A percentile compares a stretch with the other conserved stretches of the same genome.
phyloP scores from a whole-genome alignment of 169 alveolate genomes.

The Plasmodium reichenowi region DNA sequence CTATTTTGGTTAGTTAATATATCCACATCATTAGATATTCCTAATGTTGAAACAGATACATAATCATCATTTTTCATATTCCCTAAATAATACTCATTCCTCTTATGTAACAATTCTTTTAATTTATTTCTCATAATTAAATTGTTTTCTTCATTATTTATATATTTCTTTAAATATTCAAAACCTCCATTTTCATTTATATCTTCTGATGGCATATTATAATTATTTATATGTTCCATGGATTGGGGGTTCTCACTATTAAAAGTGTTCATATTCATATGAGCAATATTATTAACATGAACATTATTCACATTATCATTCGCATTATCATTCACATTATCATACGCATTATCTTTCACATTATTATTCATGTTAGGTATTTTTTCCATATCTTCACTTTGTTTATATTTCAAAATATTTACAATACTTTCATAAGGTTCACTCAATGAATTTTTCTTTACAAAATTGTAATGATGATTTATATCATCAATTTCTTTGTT shows the following conservation, averaged over 20 bases:
- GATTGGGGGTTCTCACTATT: no score
- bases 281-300: not conserved
- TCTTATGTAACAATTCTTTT: conserved; percentile 2
- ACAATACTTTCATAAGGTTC: not conserved
- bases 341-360: not conserved
- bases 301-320: not conserved
- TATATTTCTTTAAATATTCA: not conserved
- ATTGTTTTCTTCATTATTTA: conserved; percentile 8
- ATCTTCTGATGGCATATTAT: no score
- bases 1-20: not conserved
- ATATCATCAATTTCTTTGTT: not conserved
- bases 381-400: not conserved
- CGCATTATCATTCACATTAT: not conserved
- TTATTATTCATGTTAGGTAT: not conserved
- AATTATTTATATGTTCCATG: no score
- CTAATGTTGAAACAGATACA: no score
- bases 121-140: not conserved
- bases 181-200: not conserved
- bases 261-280: no score
- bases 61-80: no score
- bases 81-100: not conserved
- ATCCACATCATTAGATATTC: not conserved
- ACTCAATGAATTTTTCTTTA: no score
- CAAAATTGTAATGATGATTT: not conserved
- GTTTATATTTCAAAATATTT: not conserved